These are phyloP conservation scores for Teunomyces cretensis DNA, from an alignment of 805 yeast genomes.

Conservation along the genomic window DNA sequence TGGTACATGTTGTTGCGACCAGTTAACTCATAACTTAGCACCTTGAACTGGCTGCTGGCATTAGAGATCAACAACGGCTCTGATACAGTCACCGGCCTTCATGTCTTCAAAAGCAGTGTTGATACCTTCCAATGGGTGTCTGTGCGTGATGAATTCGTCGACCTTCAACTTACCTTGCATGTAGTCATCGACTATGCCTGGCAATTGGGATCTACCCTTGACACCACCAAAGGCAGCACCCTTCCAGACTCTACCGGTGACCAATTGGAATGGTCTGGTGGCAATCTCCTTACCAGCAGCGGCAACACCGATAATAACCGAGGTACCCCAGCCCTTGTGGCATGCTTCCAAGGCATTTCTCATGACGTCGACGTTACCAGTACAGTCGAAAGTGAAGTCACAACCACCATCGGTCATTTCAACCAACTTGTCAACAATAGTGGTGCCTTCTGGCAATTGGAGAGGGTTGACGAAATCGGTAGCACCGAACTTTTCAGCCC, in stretches of 20 bases:
- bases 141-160: slow-evolving; percentile 93
- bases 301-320: slow-evolving; percentile 95
- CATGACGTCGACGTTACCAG: slow-evolving; percentile 95
- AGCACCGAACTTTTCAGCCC: slow-evolving; percentile 91
- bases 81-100: slow-evolving; percentile 91
- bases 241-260: slow-evolving; percentile 97
- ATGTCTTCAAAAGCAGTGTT: slow-evolving; percentile 91
- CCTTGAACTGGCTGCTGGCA: slow-evolving; percentile 14
- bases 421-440: slow-evolving; percentile 75
- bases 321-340: slow-evolving; percentile 99
- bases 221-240: slow-evolving; percentile 99
- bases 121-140: slow-evolving; percentile 73
- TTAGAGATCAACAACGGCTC: slow-evolving; percentile 73
- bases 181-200: slow-evolving; percentile 84
- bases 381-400: slow-evolving; percentile 95
- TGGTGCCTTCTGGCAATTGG: slow-evolving; percentile 67
- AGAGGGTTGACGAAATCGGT: slow-evolving; percentile 91
- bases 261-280: slow-evolving; percentile 98
- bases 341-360: slow-evolving; percentile 94
- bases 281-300: slow-evolving; percentile 97
- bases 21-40: slow-evolving; percentile 4
- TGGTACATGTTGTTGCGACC: neutral
- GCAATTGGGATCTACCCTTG: slow-evolving; percentile 95
- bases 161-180: slow-evolving; percentile 78
- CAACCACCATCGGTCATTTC: slow-evolving; percentile 96